A percentile compares a stretch with the other conserved stretches of the same genome.
Evolutionary conservation across 2,329 filamentous ascomycete species (phyloP).

Genomic region (Phialophora expanda): DNA sequence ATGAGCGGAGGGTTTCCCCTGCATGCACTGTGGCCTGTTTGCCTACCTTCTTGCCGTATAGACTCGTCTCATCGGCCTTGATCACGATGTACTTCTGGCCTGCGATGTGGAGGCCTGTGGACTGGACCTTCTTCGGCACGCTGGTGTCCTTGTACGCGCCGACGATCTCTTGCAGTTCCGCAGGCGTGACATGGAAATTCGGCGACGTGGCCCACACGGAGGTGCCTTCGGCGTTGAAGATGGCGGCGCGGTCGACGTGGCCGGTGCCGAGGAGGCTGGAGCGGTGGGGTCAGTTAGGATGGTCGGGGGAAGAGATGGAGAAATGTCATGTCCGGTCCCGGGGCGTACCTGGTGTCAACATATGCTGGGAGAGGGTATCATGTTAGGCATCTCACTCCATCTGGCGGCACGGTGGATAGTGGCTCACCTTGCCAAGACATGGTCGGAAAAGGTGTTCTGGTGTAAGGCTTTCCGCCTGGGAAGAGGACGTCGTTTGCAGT

Average conservation of each 20-base stretch:
- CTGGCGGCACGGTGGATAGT: background rate
- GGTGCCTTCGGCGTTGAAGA: slow-evolving; percentile 80
- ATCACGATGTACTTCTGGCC: slow-evolving; percentile 80
- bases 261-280: slow-evolving; percentile 76
- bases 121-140: slow-evolving; percentile 69
- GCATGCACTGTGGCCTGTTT: background rate
- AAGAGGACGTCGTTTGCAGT: background rate
- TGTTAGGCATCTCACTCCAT: background rate
- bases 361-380: slow-evolving; percentile 29
- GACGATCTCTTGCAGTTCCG: slow-evolving; percentile 62
- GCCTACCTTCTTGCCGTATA: slow-evolving; percentile 85
- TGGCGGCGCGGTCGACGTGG: slow-evolving; percentile 82
- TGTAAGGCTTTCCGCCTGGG: background rate
- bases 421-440: slow-evolving; percentile 40
- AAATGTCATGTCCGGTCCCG: background rate
- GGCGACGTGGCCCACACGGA: slow-evolving; percentile 75
- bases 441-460: slow-evolving; percentile 19
- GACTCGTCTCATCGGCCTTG: slow-evolving; percentile 74
- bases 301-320: background rate
- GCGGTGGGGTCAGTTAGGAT: slow-evolving; percentile 9
- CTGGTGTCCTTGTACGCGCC: slow-evolving; percentile 58
- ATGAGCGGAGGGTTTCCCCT: background rate
- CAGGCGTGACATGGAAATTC: slow-evolving; percentile 70
- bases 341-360: slow-evolving; percentile 37
- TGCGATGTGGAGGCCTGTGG: slow-evolving; percentile 74